These are phyloP conservation scores for Fistulinella prunicolor DNA, from an alignment of 768 basidiomycete species.

Conservation along the genomic window DNA sequence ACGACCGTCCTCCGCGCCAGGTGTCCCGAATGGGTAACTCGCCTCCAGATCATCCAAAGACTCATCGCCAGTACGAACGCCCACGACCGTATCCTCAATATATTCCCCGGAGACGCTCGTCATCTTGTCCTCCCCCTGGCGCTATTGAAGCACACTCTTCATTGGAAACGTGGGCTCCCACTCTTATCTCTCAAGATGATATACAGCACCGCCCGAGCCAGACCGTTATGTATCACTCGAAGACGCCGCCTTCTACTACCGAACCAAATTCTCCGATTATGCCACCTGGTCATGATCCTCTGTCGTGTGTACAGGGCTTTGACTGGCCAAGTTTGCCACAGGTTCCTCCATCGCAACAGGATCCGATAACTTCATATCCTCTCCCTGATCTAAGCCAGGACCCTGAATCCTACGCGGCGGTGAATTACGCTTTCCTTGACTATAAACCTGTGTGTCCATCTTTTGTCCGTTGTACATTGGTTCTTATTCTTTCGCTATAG, in stretches of 20 bases:
- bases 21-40: constrained; percentile 4
- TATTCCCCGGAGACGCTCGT: constrained; percentile 34
- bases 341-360: constrained; percentile 1
- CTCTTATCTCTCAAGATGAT: constrained; percentile 30
- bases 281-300: neutral
- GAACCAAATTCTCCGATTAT: constrained; percentile 5
- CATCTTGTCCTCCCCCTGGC: constrained; percentile 41
- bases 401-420: neutral
- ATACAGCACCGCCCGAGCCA: constrained; percentile 35
- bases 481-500: neutral
- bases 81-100: constrained; percentile 23
- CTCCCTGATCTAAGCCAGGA: constrained; percentile 3
- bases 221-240: constrained; percentile 35
- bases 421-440: constrained; percentile 6
- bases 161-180: constrained; percentile 19
- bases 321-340: constrained; percentile 17
- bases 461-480: too few species aligned
- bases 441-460: constrained; percentile 13
- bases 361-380: neutral
- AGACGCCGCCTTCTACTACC: constrained; percentile 7
- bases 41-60: constrained; percentile 1
- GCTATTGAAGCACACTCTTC: constrained; percentile 20
- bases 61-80: constrained; percentile 15
- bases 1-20: constrained; percentile 12
- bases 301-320: neutral